Evolutionary conservation across 371 early-diverging fungal genomes (phyloP), one percentile per base, ranked within the genome.

Genomic region (Mucor plumbeus): DNA sequence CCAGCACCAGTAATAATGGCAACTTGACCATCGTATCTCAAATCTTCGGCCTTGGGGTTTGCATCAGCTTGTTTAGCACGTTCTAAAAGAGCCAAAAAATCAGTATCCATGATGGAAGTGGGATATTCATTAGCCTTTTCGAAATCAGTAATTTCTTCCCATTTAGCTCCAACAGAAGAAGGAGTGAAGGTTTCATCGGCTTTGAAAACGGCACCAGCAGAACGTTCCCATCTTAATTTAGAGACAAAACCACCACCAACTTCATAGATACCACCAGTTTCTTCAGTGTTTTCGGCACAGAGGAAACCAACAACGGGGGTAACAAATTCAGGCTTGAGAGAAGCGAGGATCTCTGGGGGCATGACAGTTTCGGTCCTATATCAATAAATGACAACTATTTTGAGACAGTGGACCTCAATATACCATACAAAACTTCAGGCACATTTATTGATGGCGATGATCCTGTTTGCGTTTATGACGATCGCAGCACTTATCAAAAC

Each of bases 271-370:
- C 88, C 88, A 61, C 99, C 99, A 65, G 78, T 94, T 74, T 97
- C 97, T 71, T 81, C 80, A 47, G 90, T 90, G 17, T 85, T 78
- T 72, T 98, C 96, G 82, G 98, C 98, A 75, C 90, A 88, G 36
- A 99, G 89, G 77, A 88, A 96, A 41, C 90, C 94, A 43, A 98
- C 99, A 53, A 99, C 82, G n/a, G 99, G 99, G 14, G 96, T 92
- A 53, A 97, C 92, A 78, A 91, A 96, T 71, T 99, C 97, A 66
- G 99, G 99, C 84, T 97, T 98, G 48, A 99, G 87, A 26, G 92
- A 87, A 10, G 89, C 92, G 59, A 98, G 88, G 64, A 98, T 85
- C 55, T 97, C 98, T 38, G 94, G 93, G 39, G 98, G 99, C 88
- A 98, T 86, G 62, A 97, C 89, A 54, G 96, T 94, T 73, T 95